Percentiles rank a stretch among this genome's conserved stretches.
Conservation (phyloP, 768 basidiomycete genomes). For the Trametes sanguinea region DNA sequence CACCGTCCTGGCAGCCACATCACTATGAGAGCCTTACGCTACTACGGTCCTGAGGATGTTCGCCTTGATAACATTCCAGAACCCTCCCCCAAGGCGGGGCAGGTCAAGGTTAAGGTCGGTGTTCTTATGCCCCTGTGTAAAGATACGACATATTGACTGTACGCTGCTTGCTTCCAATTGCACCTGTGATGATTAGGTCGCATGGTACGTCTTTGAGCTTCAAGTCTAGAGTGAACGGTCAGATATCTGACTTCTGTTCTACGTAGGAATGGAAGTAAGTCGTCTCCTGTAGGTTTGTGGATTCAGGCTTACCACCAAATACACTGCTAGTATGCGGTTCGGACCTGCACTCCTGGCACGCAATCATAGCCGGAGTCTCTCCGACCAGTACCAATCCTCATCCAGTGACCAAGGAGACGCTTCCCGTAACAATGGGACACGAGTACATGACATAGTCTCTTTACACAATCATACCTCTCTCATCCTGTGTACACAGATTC, state of each 20-base stretch:
- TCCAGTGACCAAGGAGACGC: conserved; percentile 39
- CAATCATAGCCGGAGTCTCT: conserved; percentile 27
- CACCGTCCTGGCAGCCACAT: too few relatives aligned
- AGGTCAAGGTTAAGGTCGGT: conserved; percentile 48
- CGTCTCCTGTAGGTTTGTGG: too few relatives aligned
- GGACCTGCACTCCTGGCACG: conserved; percentile 37
- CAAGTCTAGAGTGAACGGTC: too few relatives aligned
- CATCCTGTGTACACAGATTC: neutral
- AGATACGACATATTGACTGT: too few relatives aligned
- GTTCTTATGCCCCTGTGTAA: neutral
- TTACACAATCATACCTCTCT: neutral
- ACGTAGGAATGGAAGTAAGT: conserved; percentile 8
- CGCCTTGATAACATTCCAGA: conserved; percentile 46
- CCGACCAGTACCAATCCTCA: conserved; percentile 38
- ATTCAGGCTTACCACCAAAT: neutral
- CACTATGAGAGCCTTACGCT: conserved; percentile 48
- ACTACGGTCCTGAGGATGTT: conserved; percentile 46
- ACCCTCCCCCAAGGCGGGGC: conserved; percentile 37
- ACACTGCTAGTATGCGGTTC: conserved; percentile 43
- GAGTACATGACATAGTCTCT: conserved; percentile 33
- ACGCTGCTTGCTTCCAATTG: too few relatives aligned
- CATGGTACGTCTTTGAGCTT: conserved; percentile 5
- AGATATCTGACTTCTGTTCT: neutral
- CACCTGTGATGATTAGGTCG: conserved; percentile 1
- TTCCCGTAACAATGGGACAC: conserved; percentile 48